Base-by-base conservation (phyloP, 164 flowering plant genomes). In the Vitis amurensis region DNA sequence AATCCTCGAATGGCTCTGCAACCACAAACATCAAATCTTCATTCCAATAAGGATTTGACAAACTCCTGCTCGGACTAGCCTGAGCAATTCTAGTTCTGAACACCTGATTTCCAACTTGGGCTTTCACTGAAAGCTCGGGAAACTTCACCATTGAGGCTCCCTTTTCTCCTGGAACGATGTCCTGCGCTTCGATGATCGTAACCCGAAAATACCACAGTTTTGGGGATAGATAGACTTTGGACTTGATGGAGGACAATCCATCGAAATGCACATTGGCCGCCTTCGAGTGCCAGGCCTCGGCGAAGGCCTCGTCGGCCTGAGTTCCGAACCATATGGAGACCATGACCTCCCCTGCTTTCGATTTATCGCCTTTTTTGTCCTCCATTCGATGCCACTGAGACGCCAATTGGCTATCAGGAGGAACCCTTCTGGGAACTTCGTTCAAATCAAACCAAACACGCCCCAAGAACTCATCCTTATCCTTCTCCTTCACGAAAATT, bases 381-480 rank as follows among this genome's bases (percentile, higher is more conserved):
- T 88, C 93, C 84, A 88, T 68, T 31, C 87, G 72, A 57, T 87
- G 81, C 93, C 93, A 88, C 60, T 88, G 93, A 3, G 93, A 88
- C 1, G 93, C 93, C 66, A 88, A 70, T 59, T 77, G 93, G 66
- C 88, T 85, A 63, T 88, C 90, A 0, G 93, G 93, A 8, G 87
- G 93, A 6, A 76, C 84, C 71, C 93, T 57, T 14, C 71, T 74
- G 1, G 93, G 93, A n/a, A 88, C 86, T 66, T 88, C 93, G 12
- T 72, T 81, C 52, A 88, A 71, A 68, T 88, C 93, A 52, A 88
- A 88, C 83, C 81, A 80, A 64, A 87, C 79, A 4, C 87, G 72
- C 10, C 92, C 90, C 62, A 87, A 68, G 68, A 70, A 82, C 30
- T 87, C 93, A 51, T 82, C 86, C 64, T 78, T 85, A 49, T 77